Base-by-base conservation (phyloP, 768 basidiomycete species). In the Boletellus emodensis region DNA sequence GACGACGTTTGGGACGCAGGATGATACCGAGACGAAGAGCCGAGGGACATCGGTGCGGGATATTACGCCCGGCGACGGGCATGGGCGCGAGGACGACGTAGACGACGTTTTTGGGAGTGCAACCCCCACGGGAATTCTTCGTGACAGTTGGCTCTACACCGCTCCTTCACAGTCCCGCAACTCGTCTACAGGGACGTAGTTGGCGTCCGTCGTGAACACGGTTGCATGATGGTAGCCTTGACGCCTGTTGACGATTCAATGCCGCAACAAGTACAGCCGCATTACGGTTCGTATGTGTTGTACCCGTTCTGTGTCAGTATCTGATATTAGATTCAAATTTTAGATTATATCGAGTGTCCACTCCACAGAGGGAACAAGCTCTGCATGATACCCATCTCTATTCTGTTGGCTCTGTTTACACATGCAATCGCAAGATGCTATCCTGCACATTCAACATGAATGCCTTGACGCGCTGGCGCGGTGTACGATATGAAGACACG, bases 1-100 rank as follows among this genome's bases (percentile, higher is more conserved):
- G 22, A 68, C 68, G 10, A 68, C 68, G 26, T 68, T 68, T 43
- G 66, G 53, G n/a, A 69, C 66, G 0, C 51, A 52, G 33, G 66
- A 69, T 6, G 58, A 57, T 3, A 13, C 14, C 3, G 67, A 64
- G 44, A 44, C 38, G 11, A 48, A 18, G 30, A 55, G 20, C 17
- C 49, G 26, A 22, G 55, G 42, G 33, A 57, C 52, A 3, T 48
- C 41, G 1, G 44, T 44, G 1, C 55, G 36, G 14, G 50, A 59
- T 13, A 17, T 14, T 11, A 24, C 17, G 4, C 15, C 35, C 15
- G 13, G 17, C 17, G 49, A 51, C 9, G 53, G 45, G 5, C 39
- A 33, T n/a, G 58, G 43, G 17, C 10, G 40, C 6, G 53, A 53
- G 24, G 37, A 34, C 18, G 50, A 55, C 1, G 26, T 1, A 3